Conservation (phyloP, 257 asterid species). For the Knoxia roxburghii region DNA sequence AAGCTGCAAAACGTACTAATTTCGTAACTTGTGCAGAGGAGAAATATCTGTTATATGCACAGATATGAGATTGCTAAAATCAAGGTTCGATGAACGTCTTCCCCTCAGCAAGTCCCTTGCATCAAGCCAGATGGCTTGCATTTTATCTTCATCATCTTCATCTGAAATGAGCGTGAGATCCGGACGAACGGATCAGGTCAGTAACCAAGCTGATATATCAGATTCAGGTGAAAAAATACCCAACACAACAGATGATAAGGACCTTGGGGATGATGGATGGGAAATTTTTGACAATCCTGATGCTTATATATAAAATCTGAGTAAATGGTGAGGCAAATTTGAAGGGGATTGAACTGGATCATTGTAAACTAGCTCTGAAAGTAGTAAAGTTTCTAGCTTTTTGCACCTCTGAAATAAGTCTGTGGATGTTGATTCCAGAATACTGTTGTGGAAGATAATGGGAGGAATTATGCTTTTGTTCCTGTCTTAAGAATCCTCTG, state of each 20-base stretch:
- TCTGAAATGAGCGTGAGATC: no score
- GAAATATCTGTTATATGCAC: constrained; percentile 78
- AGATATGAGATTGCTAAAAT: constrained; percentile 62
- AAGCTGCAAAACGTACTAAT: no score
- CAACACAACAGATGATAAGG: constrained; percentile 12
- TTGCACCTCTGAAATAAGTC: neutral
- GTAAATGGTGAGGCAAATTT: neutral
- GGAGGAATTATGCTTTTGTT: no score
- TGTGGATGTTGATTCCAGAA: neutral
- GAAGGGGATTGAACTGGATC: neutral
- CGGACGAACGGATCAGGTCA: constrained; percentile 24
- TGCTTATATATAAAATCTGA: constrained; percentile 14
- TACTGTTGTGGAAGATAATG: no score
- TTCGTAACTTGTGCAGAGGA: constrained; percentile 45
- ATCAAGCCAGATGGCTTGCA: constrained; percentile 53
- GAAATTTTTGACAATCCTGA: constrained; percentile 41
- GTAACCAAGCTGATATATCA: constrained; percentile 21
- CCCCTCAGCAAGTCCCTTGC: constrained; percentile 49
- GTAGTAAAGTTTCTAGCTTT: neutral
- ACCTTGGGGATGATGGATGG: constrained; percentile 59
- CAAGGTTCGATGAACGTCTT: constrained; percentile 48
- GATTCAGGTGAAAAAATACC: neutral
- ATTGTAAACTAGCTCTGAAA: neutral
- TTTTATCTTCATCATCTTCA: constrained; percentile 41
- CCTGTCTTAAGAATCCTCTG: no score